phyloP scores from a whole-genome alignment of 805 yeast species.

The Jamesozyma spencerorum region DNA sequence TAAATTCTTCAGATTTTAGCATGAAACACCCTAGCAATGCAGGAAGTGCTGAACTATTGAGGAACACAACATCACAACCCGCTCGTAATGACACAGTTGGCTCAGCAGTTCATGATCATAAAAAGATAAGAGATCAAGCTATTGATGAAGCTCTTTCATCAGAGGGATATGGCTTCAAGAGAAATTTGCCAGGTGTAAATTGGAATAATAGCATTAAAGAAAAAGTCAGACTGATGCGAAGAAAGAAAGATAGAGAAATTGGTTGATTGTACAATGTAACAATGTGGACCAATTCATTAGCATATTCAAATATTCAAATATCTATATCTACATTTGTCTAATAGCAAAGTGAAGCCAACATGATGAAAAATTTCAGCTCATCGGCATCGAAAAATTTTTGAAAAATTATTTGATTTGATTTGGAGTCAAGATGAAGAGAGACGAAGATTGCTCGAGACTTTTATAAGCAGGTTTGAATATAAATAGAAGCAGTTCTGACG shows the following conservation, averaged over 20 bases:
- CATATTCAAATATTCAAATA: neutral
- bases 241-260: constrained; percentile 13
- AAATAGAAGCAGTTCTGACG: neutral
- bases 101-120: neutral
- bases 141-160: constrained; percentile 31
- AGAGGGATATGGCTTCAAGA: constrained; percentile 36
- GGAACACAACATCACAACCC: neutral
- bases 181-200: constrained; percentile 41
- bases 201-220: constrained; percentile 55
- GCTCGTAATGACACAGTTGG: neutral
- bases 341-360: neutral
- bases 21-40: constrained; percentile 5
- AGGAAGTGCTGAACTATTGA: neutral
- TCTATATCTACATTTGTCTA: neutral
- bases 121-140: constrained; percentile 17
- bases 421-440: neutral
- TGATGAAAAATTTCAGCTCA: constrained; percentile 1
- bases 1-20: neutral
- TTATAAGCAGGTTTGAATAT: too few species aligned
- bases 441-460: neutral
- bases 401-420: neutral
- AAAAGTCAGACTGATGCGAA: constrained; percentile 39
- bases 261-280: neutral
- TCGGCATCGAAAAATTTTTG: constrained; percentile 1
- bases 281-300: too few species aligned